phyloP scores from a whole-genome alignment of 805 yeast genomes.

The Lachancea cidri region DNA sequence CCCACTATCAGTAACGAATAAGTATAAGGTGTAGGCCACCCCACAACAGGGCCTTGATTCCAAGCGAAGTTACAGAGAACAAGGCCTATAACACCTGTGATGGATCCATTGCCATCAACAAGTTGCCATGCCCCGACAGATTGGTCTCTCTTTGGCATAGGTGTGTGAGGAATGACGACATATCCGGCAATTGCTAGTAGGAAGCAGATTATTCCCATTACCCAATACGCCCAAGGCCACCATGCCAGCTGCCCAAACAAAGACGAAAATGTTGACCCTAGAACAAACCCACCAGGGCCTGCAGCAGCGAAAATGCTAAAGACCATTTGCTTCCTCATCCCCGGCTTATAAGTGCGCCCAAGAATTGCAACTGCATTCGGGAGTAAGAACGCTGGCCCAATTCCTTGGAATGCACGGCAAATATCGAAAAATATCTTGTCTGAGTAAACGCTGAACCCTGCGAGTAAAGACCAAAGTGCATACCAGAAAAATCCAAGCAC shows the following conservation, averaged over 20 bases:
- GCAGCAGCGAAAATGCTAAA: conserved; percentile 55
- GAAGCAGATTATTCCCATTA: conserved; percentile 38
- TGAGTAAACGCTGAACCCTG: conserved; percentile 47
- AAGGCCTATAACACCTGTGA: conserved; percentile 49
- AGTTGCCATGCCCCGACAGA: conserved; percentile 1
- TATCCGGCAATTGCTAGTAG: conserved; percentile 31
- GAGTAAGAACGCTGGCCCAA: conserved; percentile 53
- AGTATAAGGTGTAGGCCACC: conserved; percentile 53
- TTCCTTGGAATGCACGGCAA: conserved; percentile 60
- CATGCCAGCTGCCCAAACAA: conserved; percentile 38
- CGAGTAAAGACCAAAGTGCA: conserved; percentile 53
- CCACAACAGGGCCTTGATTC: conserved; percentile 63
- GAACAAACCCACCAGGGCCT: conserved; percentile 58
- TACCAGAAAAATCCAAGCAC: conserved; percentile 54
- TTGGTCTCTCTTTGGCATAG: conserved; percentile 9
- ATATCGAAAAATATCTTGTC: conserved; percentile 18
- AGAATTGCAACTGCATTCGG: conserved; percentile 55
- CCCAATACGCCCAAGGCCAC: conserved; percentile 63
- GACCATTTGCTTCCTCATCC: conserved; percentile 46
- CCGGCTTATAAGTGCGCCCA: conserved; percentile 40
- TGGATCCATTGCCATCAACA: conserved; percentile 43
- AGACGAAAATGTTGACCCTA: conserved; percentile 51
- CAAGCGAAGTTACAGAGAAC: conserved; percentile 55
- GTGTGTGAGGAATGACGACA: conserved; percentile 36
- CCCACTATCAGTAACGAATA: conserved; percentile 49